phyloP scores from a whole-genome alignment of 352 stramenopile genomes.

The Globisporangium carolinianum region DNA sequence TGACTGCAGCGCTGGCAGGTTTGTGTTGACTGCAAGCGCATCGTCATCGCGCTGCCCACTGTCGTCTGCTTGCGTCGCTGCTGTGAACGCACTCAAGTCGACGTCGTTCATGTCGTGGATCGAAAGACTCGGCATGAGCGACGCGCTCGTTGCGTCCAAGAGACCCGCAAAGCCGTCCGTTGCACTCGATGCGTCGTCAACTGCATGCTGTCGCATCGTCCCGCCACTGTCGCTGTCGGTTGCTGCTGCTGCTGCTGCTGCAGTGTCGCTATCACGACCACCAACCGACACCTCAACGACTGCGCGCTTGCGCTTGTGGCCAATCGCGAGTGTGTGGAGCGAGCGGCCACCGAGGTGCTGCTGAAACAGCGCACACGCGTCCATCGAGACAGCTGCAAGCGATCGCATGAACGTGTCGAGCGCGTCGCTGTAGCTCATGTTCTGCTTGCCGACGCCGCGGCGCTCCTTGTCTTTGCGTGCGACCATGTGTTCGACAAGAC shows the following conservation, averaged over 20 bases:
- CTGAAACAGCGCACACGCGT: slow-evolving; percentile 71
- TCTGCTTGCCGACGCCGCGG: slow-evolving; percentile 69
- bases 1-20: no score
- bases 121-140: slow-evolving; percentile 40
- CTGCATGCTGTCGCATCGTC: no score
- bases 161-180: slow-evolving; percentile 15
- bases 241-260: not conserved
- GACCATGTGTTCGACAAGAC: slow-evolving; percentile 62
- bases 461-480: slow-evolving; percentile 72
- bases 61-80: slow-evolving; percentile 2
- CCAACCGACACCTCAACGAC: no score
- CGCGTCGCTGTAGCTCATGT: slow-evolving; percentile 66
- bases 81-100: slow-evolving; percentile 36
- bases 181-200: not conserved
- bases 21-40: not conserved
- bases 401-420: slow-evolving; percentile 66
- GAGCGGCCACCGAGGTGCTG: slow-evolving; percentile 60
- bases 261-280: not conserved
- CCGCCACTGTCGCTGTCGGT: not conserved
- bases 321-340: slow-evolving; percentile 27
- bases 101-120: slow-evolving; percentile 60
- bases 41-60: slow-evolving; percentile 1
- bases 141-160: slow-evolving; percentile 22
- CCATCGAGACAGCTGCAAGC: slow-evolving; percentile 40
- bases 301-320: slow-evolving; percentile 25